Evolutionary conservation across 768 basidiomycete genomes (phyloP), one percentile per base, ranked within the genome.

Genomic region (Kwoniella sp.): DNA sequence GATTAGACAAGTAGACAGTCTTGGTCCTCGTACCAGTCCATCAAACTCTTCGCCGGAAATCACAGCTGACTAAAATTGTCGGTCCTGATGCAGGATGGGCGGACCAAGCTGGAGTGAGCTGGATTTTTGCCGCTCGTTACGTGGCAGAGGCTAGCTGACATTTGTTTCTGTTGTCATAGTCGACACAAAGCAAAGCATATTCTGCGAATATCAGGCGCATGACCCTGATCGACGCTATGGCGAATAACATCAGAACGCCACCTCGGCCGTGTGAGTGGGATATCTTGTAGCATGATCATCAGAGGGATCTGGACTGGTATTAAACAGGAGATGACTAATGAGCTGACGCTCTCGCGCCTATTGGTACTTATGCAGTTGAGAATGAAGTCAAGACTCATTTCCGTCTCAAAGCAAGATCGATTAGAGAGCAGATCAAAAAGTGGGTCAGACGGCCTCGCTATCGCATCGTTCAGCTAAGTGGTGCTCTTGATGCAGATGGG

Each of bases 371-470:
- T 33, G 33, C 33, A 57, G 96, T 92, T 74, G 86, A 82, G 29
- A 90, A 92, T 63, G 85, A 95, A 60, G 89, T 97, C 73, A 88
- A 85, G 33, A 94, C 92, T 0, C 94, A 97, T 80, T 97, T 92
- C 82, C 85, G 89, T 19, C 81, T 96, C 62, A 97, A 97, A 74
- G 87, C 90, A 0, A 83, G 82, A 53, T 84, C 85, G 2, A 86
- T 97, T 63, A 79, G 80, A 22, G 77, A 84, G 24, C 92, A 94
- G 79, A 82, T 97, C 47, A 88, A 92, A 69, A 83, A 86, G 60
- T 96, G 91, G 91, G 82, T 24, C 0, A 5, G 17, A n/a, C 25
- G 19, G 44, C 22, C 19, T 12, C 22, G 15, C 9, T 10, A 1
- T 4, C 25, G 5, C 17, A 19, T 29, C 10, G 21, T 30, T 30